Evolutionary conservation across 768 basidiomycete genomes (phyloP).

Genomic region (Trametes sanguinea): DNA sequence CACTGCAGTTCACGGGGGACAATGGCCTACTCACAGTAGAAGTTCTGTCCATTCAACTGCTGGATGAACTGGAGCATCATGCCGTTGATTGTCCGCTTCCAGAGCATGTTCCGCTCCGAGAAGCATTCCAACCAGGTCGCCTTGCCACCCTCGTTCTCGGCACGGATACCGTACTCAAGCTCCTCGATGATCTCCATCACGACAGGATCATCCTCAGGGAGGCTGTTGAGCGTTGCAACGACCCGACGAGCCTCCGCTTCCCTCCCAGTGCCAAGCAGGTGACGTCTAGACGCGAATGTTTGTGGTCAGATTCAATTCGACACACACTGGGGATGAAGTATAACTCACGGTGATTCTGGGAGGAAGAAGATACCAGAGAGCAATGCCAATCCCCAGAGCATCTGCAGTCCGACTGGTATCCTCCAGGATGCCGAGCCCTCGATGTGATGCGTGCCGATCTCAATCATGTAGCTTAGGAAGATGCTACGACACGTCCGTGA

Average conservation of each 20-base stretch:
- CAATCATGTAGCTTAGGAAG: constrained; percentile 71
- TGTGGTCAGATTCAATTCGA: not conserved
- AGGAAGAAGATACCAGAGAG: constrained; percentile 74
- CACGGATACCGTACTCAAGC: constrained; percentile 61
- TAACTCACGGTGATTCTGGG: constrained; percentile 72
- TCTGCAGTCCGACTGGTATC: constrained; percentile 72
- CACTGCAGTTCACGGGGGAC: not conserved
- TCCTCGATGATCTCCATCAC: constrained; percentile 65
- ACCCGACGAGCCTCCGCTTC: constrained; percentile 57
- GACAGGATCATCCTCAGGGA: constrained; percentile 57
- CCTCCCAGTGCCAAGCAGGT: constrained; percentile 61
- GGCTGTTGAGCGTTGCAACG: constrained; percentile 66
- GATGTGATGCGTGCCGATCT: constrained; percentile 63
- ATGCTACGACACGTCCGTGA: constrained; percentile 42
- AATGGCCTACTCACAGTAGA: constrained; percentile 56
- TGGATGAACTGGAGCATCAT: constrained; percentile 85
- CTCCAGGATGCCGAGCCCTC: constrained; percentile 68
- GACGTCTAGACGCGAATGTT: constrained; percentile 47
- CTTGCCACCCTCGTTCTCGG: constrained; percentile 80
- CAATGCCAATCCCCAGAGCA: constrained; percentile 67
- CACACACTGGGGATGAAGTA: not conserved
- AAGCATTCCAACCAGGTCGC: constrained; percentile 82
- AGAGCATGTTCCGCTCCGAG: constrained; percentile 63
- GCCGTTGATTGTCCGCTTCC: constrained; percentile 76
- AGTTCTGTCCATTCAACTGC: constrained; percentile 80